These are phyloP conservation scores for Akanthomyces uredinophilus DNA, from an alignment of 2,329 filamentous ascomycete genomes.

Conservation along the genomic window DNA sequence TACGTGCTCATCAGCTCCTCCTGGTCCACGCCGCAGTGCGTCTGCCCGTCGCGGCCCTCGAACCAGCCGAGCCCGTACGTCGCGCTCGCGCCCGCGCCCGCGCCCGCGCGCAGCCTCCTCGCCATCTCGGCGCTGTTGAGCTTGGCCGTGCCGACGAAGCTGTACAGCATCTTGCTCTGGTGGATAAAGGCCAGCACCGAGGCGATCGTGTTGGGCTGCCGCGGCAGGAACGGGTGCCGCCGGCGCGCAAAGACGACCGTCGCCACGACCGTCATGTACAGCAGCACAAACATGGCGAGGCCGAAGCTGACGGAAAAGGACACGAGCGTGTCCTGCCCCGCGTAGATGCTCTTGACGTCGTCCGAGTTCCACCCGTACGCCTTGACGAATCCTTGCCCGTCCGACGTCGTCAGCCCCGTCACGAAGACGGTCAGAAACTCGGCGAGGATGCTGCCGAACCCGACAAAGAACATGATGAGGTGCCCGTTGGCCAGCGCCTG, in stretches of 20 bases:
- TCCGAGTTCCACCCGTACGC: slow-evolving; percentile 16
- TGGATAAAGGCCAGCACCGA: slow-evolving; percentile 73
- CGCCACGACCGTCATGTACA: slow-evolving; percentile 58
- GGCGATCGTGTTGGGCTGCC: slow-evolving; percentile 74
- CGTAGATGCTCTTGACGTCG: slow-evolving; percentile 32
- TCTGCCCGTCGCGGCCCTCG: slow-evolving; percentile 63
- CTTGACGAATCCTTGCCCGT: slow-evolving; percentile 54
- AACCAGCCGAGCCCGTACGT: slow-evolving; percentile 77
- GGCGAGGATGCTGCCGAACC: slow-evolving; percentile 64
- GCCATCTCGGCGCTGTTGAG: slow-evolving; percentile 58
- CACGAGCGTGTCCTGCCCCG: slow-evolving; percentile 54
- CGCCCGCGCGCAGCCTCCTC: slow-evolving; percentile 40
- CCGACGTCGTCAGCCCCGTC: slow-evolving; percentile 59
- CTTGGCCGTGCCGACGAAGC: slow-evolving; percentile 67
- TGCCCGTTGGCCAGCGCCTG: slow-evolving; percentile 59
- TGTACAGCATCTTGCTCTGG: slow-evolving; percentile 73
- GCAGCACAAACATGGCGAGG: slow-evolving; percentile 58
- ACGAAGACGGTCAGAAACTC: slow-evolving; percentile 69
- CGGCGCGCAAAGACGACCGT: slow-evolving; percentile 56
- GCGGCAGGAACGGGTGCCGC: slow-evolving; percentile 65
- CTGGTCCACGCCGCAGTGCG: slow-evolving; percentile 73
- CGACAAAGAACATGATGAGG: slow-evolving; percentile 61
- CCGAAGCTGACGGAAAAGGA: slow-evolving; percentile 64
- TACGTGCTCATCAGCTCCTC: slow-evolving; percentile 64
- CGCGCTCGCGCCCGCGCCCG: slow-evolving; percentile 35